A percentile compares a stretch with the other conserved stretches of the same genome.
These are phyloP conservation scores for Hygrophorus russula DNA, from an alignment of 768 basidiomycete species.

Conservation along the genomic window DNA sequence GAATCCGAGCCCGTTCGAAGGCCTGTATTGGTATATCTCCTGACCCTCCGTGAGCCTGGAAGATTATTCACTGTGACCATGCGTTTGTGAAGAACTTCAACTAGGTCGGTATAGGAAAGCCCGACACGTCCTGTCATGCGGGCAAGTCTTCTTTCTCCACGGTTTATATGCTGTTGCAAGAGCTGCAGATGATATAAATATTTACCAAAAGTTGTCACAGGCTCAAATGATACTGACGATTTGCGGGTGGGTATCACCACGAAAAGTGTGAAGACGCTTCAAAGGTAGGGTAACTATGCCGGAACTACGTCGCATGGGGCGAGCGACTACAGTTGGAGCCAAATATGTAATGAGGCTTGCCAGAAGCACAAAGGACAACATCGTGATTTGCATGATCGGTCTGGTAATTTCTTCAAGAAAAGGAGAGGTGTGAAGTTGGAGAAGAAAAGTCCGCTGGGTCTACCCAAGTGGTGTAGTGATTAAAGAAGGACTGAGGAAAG, in stretches of 20 bases:
- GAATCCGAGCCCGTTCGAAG: background rate
- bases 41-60: constrained; percentile 22
- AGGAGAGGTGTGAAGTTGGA: background rate
- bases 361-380: constrained; percentile 26
- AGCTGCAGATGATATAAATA: constrained; percentile 25
- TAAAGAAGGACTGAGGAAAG: background rate
- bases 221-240: constrained; percentile 6
- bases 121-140: constrained; percentile 51
- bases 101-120: constrained; percentile 38
- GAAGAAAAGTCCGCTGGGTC: background rate
- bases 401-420: background rate
- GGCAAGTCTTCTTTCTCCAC: constrained; percentile 49
- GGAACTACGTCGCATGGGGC: constrained; percentile 12
- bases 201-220: background rate
- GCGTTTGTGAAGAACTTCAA: constrained; percentile 36
- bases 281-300: constrained; percentile 10
- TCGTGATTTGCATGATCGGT: constrained; percentile 28
- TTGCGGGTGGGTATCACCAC: constrained; percentile 10
- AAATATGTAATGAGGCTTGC: constrained; percentile 18
- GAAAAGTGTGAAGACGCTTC: constrained; percentile 7
- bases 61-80: constrained; percentile 20
- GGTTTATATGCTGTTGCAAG: constrained; percentile 64
- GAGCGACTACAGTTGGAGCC: constrained; percentile 16
- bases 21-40: constrained; percentile 22
- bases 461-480: background rate